Conservation (phyloP, 768 basidiomycete species). For the Cubamyces sp. region DNA sequence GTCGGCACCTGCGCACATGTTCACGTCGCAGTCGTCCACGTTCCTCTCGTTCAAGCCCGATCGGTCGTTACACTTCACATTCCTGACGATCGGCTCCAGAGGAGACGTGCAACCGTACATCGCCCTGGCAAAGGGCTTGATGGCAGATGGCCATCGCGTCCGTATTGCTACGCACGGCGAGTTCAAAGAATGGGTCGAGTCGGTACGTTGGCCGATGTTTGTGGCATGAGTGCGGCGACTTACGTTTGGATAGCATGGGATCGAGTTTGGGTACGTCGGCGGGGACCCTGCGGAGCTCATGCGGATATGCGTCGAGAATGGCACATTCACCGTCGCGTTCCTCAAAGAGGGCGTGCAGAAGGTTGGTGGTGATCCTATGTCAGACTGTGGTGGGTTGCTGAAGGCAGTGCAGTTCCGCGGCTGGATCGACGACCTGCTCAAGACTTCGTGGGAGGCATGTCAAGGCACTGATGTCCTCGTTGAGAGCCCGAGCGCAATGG, state of each 20-base stretch:
- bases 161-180: constrained; percentile 96
- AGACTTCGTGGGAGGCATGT: constrained; percentile 96
- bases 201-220: constrained; percentile 55
- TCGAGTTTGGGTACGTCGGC: constrained; percentile 92
- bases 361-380: constrained; percentile 44
- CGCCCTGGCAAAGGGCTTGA: constrained; percentile 88
- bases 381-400: neutral
- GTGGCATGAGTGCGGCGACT: neutral
- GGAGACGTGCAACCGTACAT: constrained; percentile 99
- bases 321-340: constrained; percentile 95
- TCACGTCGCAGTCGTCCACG: constrained; percentile 93
- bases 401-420: constrained; percentile 76
- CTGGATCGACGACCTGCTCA: constrained; percentile 95
- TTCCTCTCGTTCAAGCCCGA: constrained; percentile 96
- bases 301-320: constrained; percentile 98
- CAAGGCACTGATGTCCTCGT: constrained; percentile 92
- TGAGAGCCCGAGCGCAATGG: constrained; percentile 97
- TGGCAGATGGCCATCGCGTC: constrained; percentile 86
- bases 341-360: constrained; percentile 88
- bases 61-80: constrained; percentile 85
- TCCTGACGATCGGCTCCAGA: constrained; percentile 93
- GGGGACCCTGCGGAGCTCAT: constrained; percentile 98
- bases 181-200: constrained; percentile 94
- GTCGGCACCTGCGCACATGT: constrained; percentile 89
- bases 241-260: constrained; percentile 70